phyloP scores from a whole-genome alignment of 169 alveolate genomes.

The Blepharisma undulans region DNA sequence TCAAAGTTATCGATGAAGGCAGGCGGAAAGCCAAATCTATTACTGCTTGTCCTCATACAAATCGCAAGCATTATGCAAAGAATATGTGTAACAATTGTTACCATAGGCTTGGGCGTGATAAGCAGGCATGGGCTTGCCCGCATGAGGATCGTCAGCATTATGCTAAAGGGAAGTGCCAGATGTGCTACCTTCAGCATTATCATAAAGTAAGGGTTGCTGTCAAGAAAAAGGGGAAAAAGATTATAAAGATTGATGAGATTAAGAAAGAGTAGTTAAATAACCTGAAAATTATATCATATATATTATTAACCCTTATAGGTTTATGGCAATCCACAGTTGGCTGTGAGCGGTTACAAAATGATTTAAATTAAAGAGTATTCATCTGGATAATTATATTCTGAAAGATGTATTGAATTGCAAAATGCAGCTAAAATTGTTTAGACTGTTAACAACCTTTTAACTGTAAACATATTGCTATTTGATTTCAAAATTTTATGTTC shows the following conservation, averaged over 20 bases:
- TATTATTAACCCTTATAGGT: not conserved
- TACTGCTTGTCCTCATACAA: constrained; percentile 73
- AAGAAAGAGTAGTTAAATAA: not conserved
- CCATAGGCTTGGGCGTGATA: constrained; percentile 74
- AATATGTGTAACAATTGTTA: constrained; percentile 83
- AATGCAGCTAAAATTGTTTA: not conserved
- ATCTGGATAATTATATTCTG: too few species aligned
- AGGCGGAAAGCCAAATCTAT: not conserved
- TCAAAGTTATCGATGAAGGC: not conserved
- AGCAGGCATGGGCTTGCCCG: constrained; percentile 68
- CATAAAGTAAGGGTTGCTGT: not conserved
- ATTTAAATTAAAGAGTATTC: not conserved
- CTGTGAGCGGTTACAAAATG: not conserved
- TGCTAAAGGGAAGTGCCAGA: constrained; percentile 26
- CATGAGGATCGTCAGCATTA: constrained; percentile 43
- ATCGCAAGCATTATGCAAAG: constrained; percentile 80
- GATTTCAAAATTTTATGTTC: too few species aligned
- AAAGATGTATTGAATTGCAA: not conserved
- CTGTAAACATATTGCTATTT: too few species aligned
- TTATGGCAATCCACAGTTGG: not conserved
- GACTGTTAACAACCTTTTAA: not conserved
- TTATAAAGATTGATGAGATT: not conserved
- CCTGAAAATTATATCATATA: not conserved
- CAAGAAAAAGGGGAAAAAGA: not conserved
- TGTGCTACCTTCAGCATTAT: not conserved